A percentile compares a stretch with the other conserved stretches of the same genome.
phyloP scores from a whole-genome alignment of 495 filamentous ascomycete genomes.

The Haplographium delicatum region DNA sequence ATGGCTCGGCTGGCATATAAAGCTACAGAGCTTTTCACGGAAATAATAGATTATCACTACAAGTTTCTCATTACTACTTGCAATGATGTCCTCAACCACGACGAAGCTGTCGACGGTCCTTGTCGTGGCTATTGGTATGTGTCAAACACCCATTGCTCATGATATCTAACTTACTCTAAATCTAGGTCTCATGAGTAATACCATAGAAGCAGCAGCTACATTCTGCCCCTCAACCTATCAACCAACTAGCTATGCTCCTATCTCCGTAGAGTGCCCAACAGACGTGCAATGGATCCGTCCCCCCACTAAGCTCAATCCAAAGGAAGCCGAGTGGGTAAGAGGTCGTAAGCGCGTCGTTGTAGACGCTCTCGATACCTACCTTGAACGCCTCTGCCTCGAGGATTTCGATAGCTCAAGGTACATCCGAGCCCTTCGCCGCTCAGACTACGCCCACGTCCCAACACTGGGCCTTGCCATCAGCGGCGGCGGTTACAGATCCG shows the following conservation, averaged over 20 bases:
- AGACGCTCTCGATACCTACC: conserved; percentile 1
- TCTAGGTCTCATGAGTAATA: too few relatives aligned
- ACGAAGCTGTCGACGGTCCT: too few relatives aligned
- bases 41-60: too few relatives aligned
- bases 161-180: too few relatives aligned
- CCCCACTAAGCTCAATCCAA: conserved; percentile 4
- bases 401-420: conserved; percentile 9
- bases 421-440: background rate
- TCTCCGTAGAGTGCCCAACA: conserved; percentile 4
- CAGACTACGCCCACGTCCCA: conserved; percentile 1
- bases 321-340: conserved; percentile 1
- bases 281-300: conserved; percentile 6
- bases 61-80: too few relatives aligned
- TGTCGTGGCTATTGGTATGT: too few relatives aligned
- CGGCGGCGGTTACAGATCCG: conserved; percentile 11
- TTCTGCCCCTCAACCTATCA: too few relatives aligned
- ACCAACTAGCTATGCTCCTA: conserved; percentile 17
- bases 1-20: too few relatives aligned
- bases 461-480: conserved; percentile 12
- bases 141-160: too few relatives aligned
- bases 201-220: too few relatives aligned
- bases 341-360: conserved; percentile 7
- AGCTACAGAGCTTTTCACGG: too few relatives aligned
- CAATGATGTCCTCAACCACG: too few relatives aligned
- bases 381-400: conserved; percentile 6